Conservation (phyloP, 352 stramenopile species). For the Hyaloperonospora brassicae region DNA sequence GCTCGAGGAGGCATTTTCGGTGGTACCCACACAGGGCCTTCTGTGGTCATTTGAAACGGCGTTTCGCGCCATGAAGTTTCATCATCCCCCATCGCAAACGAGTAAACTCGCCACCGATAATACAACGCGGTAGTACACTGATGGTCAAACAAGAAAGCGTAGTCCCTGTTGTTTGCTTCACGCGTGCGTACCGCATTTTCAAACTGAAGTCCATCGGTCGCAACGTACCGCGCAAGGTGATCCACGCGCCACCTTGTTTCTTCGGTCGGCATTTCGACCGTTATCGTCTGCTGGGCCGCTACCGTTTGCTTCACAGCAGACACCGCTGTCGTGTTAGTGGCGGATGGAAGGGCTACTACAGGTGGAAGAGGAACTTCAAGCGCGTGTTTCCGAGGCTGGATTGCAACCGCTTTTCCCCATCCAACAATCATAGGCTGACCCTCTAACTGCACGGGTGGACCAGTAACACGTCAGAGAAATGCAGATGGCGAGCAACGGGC, state of each 20-base stretch:
- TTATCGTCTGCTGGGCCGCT: conserved; percentile 20
- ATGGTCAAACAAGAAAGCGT: conserved; percentile 48
- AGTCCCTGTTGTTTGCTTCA: conserved; percentile 40
- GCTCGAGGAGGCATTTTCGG: conserved; percentile 23
- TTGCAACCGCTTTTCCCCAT: conserved; percentile 78
- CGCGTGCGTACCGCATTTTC: conserved; percentile 49
- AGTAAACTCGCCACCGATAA: conserved; percentile 69
- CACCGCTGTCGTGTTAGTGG: conserved; percentile 2
- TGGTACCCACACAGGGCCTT: conserved; percentile 55
- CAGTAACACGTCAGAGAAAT: conserved; percentile 2
- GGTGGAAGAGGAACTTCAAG: conserved; percentile 11
- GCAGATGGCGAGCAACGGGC: background rate
- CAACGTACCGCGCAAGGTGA: conserved; percentile 50
- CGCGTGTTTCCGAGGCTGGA: conserved; percentile 30
- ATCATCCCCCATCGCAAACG: conserved; percentile 61
- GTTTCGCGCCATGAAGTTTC: conserved; percentile 35
- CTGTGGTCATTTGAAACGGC: conserved; percentile 55
- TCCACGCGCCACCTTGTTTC: conserved; percentile 31
- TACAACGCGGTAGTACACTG: conserved; percentile 36
- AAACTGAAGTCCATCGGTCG: conserved; percentile 54
- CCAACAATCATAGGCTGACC: conserved; percentile 67
- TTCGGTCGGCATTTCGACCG: conserved; percentile 34
- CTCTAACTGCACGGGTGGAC: conserved; percentile 38
- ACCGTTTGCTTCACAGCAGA: conserved; percentile 2
- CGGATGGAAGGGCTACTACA: conserved; percentile 5